These are phyloP conservation scores for Durio zibethinus DNA, from an alignment of 345 rosid species.

Conservation along the genomic window DNA sequence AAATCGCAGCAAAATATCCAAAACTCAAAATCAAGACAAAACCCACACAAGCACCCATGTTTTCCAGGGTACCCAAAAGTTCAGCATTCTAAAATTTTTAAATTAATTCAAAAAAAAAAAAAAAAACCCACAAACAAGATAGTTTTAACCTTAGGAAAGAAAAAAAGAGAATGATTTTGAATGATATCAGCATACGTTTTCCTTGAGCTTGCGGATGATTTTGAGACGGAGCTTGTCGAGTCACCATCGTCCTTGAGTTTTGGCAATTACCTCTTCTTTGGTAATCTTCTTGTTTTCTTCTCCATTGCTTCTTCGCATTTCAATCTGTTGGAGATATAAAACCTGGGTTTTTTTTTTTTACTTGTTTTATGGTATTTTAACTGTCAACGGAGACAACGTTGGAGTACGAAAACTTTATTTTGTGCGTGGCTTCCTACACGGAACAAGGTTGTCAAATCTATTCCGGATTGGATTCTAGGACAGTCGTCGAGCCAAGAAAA, in stretches of 20 bases:
- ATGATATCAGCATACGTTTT: conserved; percentile 35
- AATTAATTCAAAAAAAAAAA: no score
- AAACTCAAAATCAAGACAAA: not conserved
- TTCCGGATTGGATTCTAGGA: not conserved
- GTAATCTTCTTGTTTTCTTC: conserved; percentile 23
- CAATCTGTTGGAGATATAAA: not conserved
- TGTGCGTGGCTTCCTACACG: not conserved
- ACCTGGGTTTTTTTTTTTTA: not conserved
- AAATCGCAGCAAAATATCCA: not conserved
- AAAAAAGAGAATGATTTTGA: not conserved
- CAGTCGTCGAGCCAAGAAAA: not conserved
- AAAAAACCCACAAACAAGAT: no score
- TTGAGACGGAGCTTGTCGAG: conserved; percentile 81
- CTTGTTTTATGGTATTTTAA: not conserved
- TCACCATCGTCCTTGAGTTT: conserved; percentile 87
- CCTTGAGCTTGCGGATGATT: conserved; percentile 83
- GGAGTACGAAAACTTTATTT: not conserved
- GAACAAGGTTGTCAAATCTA: not conserved
- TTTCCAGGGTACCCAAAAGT: conserved; percentile 1
- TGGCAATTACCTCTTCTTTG: conserved; percentile 67
- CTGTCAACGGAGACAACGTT: not conserved
- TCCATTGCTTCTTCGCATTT: not conserved
- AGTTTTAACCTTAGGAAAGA: not conserved
- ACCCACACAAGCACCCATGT: not conserved
- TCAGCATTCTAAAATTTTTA: conserved; percentile 9